Evolutionary conservation across 139 green algal genomes (phyloP).

Genomic region (Chlorella sp.): DNA sequence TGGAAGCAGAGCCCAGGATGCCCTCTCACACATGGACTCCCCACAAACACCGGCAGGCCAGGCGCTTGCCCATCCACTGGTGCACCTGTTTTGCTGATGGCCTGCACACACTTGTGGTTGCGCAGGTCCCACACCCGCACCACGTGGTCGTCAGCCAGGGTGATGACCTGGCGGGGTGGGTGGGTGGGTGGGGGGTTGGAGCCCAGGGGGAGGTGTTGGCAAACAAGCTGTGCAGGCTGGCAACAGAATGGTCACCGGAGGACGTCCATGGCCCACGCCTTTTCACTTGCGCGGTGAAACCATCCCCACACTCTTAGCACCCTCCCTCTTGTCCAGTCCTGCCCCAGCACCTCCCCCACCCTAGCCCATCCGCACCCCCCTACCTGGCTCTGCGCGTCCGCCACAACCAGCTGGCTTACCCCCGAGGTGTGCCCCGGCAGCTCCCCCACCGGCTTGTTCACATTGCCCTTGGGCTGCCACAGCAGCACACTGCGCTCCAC

Average conservation of each 20-base stretch:
- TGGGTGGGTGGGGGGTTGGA: not conserved
- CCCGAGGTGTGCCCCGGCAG: constrained; percentile 73
- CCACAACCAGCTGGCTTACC: constrained; percentile 71
- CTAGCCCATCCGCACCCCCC: not conserved
- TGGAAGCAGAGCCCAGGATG: not conserved
- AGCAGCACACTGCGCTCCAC: constrained; percentile 82
- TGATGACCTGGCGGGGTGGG: constrained; percentile 54
- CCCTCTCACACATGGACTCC: not conserved
- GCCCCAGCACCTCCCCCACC: not conserved
- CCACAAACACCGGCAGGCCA: too few relatives aligned
- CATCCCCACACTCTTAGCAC: too few relatives aligned
- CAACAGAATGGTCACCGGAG: not conserved
- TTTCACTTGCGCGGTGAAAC: not conserved
- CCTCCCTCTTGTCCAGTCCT: not conserved
- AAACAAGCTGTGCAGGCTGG: not conserved
- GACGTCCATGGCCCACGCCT: not conserved
- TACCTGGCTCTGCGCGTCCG: constrained; percentile 62
- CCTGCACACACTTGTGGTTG: constrained; percentile 84
- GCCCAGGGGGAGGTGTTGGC: not conserved
- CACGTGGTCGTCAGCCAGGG: constrained; percentile 70
- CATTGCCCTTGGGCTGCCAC: constrained; percentile 67
- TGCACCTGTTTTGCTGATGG: constrained; percentile 50
- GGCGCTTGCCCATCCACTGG: not conserved
- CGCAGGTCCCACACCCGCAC: constrained; percentile 88
- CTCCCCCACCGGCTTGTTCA: constrained; percentile 38